Conservation (phyloP, 306 rosid genomes). For the Calophaca sinica region DNA sequence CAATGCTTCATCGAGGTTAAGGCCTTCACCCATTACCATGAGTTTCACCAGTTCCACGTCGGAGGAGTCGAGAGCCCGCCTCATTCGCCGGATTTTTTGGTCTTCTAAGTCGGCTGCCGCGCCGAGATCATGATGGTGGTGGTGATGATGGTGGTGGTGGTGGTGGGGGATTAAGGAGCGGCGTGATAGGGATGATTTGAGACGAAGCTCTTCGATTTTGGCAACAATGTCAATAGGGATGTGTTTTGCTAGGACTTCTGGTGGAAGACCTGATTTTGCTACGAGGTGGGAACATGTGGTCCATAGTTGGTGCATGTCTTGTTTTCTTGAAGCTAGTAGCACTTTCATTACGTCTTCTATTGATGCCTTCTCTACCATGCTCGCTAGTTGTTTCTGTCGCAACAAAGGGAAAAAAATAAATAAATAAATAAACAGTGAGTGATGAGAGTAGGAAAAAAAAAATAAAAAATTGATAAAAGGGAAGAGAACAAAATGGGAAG, state of each 20-base stretch:
- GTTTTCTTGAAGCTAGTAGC: constrained; percentile 85
- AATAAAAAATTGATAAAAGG: too few relatives aligned
- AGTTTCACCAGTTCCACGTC: constrained; percentile 94
- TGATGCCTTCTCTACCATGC: constrained; percentile 98
- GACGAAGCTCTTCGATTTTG: constrained; percentile 94
- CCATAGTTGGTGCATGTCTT: constrained; percentile 99
- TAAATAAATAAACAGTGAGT: too few relatives aligned
- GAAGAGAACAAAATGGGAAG: too few relatives aligned
- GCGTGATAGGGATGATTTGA: constrained; percentile 80
- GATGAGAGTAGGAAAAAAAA: too few relatives aligned
- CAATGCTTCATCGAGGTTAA: constrained; percentile 88
- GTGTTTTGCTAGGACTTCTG: constrained; percentile 90
- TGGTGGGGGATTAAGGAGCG: constrained; percentile 66
- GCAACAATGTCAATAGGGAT: constrained; percentile 86
- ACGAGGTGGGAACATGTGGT: constrained; percentile 92
- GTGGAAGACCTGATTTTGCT: constrained; percentile 89
- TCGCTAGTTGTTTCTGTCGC: constrained; percentile 87
- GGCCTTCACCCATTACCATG: constrained; percentile 99
- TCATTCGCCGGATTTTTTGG: constrained; percentile 91
- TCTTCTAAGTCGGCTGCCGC: constrained; percentile 86
- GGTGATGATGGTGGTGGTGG: constrained; percentile 59
- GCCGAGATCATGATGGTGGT: constrained; percentile 61
- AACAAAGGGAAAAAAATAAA: neutral
- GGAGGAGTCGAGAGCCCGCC: constrained; percentile 88
- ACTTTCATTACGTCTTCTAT: constrained; percentile 99